Base-by-base conservation (phyloP, 768 basidiomycete genomes). In the Infundibulicybe gibba region DNA sequence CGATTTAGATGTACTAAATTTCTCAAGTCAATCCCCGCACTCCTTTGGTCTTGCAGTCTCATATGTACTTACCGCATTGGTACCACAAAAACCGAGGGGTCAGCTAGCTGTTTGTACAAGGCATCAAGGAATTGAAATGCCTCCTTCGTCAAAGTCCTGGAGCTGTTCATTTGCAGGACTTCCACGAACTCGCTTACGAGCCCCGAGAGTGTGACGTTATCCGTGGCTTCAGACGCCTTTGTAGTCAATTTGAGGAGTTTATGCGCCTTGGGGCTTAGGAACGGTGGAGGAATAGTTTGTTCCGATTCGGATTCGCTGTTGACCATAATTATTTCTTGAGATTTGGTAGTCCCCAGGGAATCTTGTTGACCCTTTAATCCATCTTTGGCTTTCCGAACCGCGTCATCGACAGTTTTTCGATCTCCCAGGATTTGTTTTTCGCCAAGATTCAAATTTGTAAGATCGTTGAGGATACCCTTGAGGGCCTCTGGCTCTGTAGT, bases 81-180 rank as follows among this genome's bases (percentile, higher is more conserved):
- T 35, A 72, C 63, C 43, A 76, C 61, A 53, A 77, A 79, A 33
- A 80, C 77, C 15, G 80, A 79, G 31, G 87, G 83, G 60, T 87
- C 81, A 32, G 76, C 78, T 38, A 90, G 73, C 56, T 85, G 86
- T 61, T 84, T 85, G 63, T 78, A 73, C 52, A 90, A 59, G 21
- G 78, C 74, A 53, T 88, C 86, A 45, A 90, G 64, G 63, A 90
- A 85, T 17, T 69, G 63, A 55, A 83, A 86, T 5, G 79, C 87
- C 51, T 89, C 85, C 61, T 78, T 83, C 32, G 81, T 89, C 54
- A 86, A 57, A 41, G 76, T 78, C 54, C 74, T 75, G 48, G 85
- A 87, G 39, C 76, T 81, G 57, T 82, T 84, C 47, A 75, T 76
- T 60, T 83, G 75, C 60, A 89, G 65, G 35, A 81, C 74, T 34